Evolutionary conservation across 495 filamentous ascomycete species (phyloP).

Genomic region (Penicilliopsis zonata): DNA sequence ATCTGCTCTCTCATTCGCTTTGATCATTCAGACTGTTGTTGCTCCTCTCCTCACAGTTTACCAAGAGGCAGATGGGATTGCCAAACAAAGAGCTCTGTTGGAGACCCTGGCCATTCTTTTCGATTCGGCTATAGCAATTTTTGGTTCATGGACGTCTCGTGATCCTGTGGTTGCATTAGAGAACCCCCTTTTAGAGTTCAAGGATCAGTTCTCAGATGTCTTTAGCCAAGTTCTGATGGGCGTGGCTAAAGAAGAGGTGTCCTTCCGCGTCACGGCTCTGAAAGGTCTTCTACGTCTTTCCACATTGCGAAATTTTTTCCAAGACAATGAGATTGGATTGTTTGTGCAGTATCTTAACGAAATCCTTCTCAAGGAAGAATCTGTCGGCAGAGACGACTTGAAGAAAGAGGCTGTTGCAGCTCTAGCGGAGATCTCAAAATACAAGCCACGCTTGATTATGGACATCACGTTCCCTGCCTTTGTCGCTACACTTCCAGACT

Average conservation of each 20-base stretch:
- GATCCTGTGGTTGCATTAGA: slow-evolving; percentile 19
- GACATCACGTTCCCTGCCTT: slow-evolving; percentile 64
- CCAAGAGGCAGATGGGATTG: slow-evolving; percentile 48
- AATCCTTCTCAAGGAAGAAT: slow-evolving; percentile 48
- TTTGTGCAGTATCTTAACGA: slow-evolving; percentile 56
- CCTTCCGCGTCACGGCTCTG: slow-evolving; percentile 50
- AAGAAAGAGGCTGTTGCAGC: slow-evolving; percentile 52
- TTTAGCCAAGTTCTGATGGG: slow-evolving; percentile 49
- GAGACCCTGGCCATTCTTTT: slow-evolving; percentile 50
- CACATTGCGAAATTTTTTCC: slow-evolving; percentile 42
- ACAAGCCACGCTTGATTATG: slow-evolving; percentile 55
- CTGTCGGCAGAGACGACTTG: slow-evolving; percentile 43
- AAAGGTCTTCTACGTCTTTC: slow-evolving; percentile 47
- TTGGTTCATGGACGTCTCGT: slow-evolving; percentile 42
- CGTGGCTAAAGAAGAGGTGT: slow-evolving; percentile 49
- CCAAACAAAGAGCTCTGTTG: slow-evolving; percentile 56
- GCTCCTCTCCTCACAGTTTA: slow-evolving; percentile 52
- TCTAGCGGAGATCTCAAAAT: slow-evolving; percentile 51
- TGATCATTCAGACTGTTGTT: slow-evolving; percentile 43
- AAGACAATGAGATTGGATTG: slow-evolving; percentile 50
- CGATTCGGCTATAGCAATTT: slow-evolving; percentile 43
- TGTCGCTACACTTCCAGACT: slow-evolving; percentile 56
- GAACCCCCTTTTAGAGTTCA: slow-evolving; percentile 46
- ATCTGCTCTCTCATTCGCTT: slow-evolving; percentile 39
- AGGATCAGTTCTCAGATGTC: slow-evolving; percentile 48